phyloP scores from a whole-genome alignment of 768 basidiomycete genomes.

The Lentinus brumalis region DNA sequence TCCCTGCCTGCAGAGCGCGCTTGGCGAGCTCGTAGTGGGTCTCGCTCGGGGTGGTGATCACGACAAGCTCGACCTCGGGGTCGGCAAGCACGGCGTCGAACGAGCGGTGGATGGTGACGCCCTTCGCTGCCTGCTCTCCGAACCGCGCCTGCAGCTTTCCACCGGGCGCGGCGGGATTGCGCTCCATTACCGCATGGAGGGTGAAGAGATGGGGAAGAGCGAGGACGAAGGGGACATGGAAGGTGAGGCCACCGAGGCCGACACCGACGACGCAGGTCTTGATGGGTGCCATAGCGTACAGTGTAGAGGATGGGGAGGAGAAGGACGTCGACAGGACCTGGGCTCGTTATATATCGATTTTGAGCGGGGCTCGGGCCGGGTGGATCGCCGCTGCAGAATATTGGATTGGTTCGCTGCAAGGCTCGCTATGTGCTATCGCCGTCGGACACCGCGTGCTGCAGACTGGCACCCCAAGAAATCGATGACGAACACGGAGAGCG shows the following conservation, averaged over 20 bases:
- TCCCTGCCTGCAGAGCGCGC: constrained; percentile 64
- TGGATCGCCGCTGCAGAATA: not conserved
- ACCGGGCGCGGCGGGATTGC: constrained; percentile 60
- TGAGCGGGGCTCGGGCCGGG: no score
- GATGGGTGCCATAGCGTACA: constrained; percentile 44
- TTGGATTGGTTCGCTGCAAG: not conserved
- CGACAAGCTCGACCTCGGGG: constrained; percentile 63
- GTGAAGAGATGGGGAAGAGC: constrained; percentile 70
- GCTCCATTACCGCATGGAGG: constrained; percentile 74
- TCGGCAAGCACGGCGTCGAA: constrained; percentile 65
- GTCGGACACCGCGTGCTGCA: no score
- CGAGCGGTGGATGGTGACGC: constrained; percentile 54
- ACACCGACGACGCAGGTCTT: constrained; percentile 74
- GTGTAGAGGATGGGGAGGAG: not conserved
- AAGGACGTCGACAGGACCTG: not conserved
- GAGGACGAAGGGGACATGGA: constrained; percentile 80
- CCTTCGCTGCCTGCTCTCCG: constrained; percentile 46
- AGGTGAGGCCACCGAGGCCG: constrained; percentile 74
- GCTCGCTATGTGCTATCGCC: no score
- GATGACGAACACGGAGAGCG: no score
- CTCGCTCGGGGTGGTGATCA: constrained; percentile 71
- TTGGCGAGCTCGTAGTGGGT: constrained; percentile 75
- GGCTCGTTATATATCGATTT: not conserved
- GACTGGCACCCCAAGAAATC: no score
- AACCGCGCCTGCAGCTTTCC: constrained; percentile 71